Percentiles rank a stretch among this genome's conserved stretches.
These are phyloP conservation scores for Pezicula carpinea DNA, from an alignment of 2,329 filamentous ascomycete genomes.

Conservation along the genomic window DNA sequence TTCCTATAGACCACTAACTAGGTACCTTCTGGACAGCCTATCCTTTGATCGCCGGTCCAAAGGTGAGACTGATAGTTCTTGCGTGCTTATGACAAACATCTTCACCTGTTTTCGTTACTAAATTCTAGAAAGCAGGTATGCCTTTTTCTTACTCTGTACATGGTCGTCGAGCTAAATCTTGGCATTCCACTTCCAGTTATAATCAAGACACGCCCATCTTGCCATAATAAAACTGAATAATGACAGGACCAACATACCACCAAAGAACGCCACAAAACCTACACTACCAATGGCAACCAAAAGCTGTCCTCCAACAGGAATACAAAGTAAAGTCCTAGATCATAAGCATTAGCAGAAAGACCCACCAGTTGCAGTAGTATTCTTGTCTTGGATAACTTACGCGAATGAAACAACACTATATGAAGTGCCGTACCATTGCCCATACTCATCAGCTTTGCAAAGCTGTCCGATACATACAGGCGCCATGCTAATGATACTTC, in stretches of 20 bases:
- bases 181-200: constrained; percentile 23
- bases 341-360: not conserved
- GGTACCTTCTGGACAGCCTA: no score
- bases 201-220: constrained; percentile 25
- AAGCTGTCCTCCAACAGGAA: constrained; percentile 23
- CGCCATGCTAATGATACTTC: constrained; percentile 25
- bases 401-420: constrained; percentile 26
- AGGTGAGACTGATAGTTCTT: no score
- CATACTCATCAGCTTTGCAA: constrained; percentile 26
- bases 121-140: no score
- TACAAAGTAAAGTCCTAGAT: constrained; percentile 21
- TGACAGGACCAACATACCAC: constrained; percentile 19
- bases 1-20: no score
- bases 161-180: constrained; percentile 19
- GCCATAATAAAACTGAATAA: constrained; percentile 22
- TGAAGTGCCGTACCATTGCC: constrained; percentile 23
- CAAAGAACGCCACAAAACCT: constrained; percentile 23
- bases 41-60: no score
- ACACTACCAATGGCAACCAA: constrained; percentile 16
- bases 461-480: constrained; percentile 26
- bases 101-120: no score
- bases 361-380: not conserved
- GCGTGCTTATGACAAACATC: no score
- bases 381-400: constrained; percentile 15
- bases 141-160: no score